Evolutionary conservation across 2,329 filamentous ascomycete species (phyloP), one percentile per base, ranked within the genome.

Genomic region (Microdochium bolleyi): DNA sequence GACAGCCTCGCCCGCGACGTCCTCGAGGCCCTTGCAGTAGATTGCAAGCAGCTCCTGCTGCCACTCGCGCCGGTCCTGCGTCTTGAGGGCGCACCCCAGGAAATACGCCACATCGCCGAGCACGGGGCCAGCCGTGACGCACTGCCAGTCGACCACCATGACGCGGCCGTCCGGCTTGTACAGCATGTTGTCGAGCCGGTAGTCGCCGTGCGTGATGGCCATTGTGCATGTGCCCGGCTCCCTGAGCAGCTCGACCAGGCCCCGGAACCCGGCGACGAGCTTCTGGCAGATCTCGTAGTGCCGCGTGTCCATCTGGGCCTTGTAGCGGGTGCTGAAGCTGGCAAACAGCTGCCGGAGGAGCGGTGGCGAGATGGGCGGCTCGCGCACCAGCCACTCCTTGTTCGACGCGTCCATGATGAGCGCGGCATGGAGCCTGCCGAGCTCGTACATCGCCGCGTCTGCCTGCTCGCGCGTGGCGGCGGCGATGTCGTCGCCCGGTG

Each of bases 121-220:
- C n/a, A 49, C 24, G 3, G 48, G 48, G 5, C 48, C 48, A 16
- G 48, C 48, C 9, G 48, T 30, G 24, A 49, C 14, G 48, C 48
- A 49, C 22, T 49, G 48, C 48, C 48, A 49, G 48, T 49, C 48
- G 14, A 49, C 48, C 13, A 49, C 48, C 48, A 25, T 49, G 13
- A 49, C 8, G 13, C 48, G 48, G 9, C 24, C 7, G 24, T 13
- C 13, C n/a, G 3, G 5, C 24, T 27, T 3, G 14, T 24, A 49
- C 13, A 49, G 24, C 48, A 49, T 27, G 24, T 49, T 49, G 14
- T 49, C 48, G 24, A 49, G 24, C 3, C 48, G 48, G 24, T 49
- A 49, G 48, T 49, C 48, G 24, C 48, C 48, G 48, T 49, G 48
- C 3, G 24, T 25, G 13, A 49, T 30, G 48, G 24, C 48, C 41